These are phyloP conservation scores for Tetrapisispora phaffii DNA, from an alignment of 805 yeast species.

Conservation along the genomic window DNA sequence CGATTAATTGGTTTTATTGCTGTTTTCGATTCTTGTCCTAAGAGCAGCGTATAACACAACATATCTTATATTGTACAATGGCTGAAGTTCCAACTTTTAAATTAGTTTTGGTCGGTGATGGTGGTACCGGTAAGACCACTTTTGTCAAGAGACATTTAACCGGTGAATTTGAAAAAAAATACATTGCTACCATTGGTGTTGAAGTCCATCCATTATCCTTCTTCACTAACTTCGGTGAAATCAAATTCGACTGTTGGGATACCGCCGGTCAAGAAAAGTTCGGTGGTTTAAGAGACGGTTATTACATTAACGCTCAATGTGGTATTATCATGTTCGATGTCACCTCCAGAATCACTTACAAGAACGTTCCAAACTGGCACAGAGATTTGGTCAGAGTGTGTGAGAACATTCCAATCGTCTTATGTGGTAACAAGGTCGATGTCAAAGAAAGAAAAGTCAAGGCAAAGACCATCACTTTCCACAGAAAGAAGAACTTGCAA, in stretches of 20 bases:
- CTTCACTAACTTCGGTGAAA: conserved; percentile 97
- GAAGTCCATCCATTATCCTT: conserved; percentile 98
- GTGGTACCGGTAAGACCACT: conserved; percentile 99
- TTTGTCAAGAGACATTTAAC: conserved; percentile 99
- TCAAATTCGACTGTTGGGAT: conserved; percentile 99
- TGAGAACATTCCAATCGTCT: conserved; percentile 97
- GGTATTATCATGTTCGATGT: conserved; percentile 99
- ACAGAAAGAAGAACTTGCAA: conserved; percentile 99
- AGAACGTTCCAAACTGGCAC: conserved; percentile 99
- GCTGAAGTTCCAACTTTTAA: conserved; percentile 88
- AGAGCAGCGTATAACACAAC: background rate
- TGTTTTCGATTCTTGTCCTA: background rate
- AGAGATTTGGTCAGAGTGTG: conserved; percentile 99
- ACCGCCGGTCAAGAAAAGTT: conserved; percentile 99
- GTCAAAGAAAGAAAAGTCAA: conserved; percentile 99
- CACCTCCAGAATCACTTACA: conserved; percentile 97
- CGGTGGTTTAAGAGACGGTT: conserved; percentile 99
- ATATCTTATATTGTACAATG: background rate
- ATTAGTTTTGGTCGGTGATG: conserved; percentile 98
- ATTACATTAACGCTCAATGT: conserved; percentile 98
- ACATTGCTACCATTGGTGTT: conserved; percentile 98
- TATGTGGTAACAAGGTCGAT: conserved; percentile 99
- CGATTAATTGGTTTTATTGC: too few relatives aligned
- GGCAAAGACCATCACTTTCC: conserved; percentile 99
- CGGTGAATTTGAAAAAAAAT: conserved; percentile 98